Base-by-base conservation (phyloP, 202 grass and related monocot genomes). In the Setaria italica region DNA sequence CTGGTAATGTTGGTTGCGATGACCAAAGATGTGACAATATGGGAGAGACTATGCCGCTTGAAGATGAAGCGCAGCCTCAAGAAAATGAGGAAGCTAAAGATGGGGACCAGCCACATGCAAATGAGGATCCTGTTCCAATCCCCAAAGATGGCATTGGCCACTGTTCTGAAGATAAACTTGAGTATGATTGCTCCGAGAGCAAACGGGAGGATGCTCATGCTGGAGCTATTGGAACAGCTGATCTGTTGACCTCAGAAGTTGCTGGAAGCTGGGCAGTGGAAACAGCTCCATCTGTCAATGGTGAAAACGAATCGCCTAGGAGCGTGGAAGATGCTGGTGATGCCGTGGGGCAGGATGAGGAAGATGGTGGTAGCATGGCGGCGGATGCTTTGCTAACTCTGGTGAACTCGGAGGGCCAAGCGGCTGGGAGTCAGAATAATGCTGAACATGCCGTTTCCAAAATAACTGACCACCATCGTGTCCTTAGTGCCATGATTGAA, bases 221-320 rank as follows among this genome's bases (percentile, higher is more conserved):
- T 60, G 81, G 87, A 79, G 89, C 87, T 74, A 77, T 99, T 14
- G 29, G 64, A 75, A 99, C 94, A 70, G 74, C 74, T 60, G 94
- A 99, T 93, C 92, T 99, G 83, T 69, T 99, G 77, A 89, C 94
- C 67, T 97, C 94, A 76, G 97, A 99, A 90, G 80, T 89, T 79
- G 87, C 89, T 79, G 97, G 97, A 39, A 93, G 94, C 87, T 96
- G 94, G 92, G 97, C 94, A 42, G 85, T 97, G 66, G 86, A 93
- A 80, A 91, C 90, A 73, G 82, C 57, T 29, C 90, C 87, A 4
- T 92, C 85, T 55, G 75, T 90, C 46, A 92, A 92, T 76, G 90
- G 87, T 50, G 94, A 92, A 86, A 97, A 94, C 32, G 92, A 90
- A 42, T 94, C 89, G 67, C 91, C 89, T 15, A 66, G 81, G 62